These are phyloP conservation scores for Magnaporthiopsis rhizophila DNA, from an alignment of 2,329 filamentous ascomycete genomes.

Conservation along the genomic window DNA sequence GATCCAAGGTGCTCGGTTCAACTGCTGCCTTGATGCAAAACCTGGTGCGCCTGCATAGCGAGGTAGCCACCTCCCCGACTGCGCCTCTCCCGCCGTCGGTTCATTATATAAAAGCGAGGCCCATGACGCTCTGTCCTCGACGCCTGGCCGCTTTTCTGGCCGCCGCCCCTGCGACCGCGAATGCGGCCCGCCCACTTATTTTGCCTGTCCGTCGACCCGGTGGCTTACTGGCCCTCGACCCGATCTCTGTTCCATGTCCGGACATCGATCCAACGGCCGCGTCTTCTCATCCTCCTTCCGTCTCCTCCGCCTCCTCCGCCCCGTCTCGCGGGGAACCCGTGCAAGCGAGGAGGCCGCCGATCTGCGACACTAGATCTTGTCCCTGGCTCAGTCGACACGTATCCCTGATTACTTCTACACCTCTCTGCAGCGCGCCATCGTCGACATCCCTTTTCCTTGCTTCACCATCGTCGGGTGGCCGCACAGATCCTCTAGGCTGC, in stretches of 20 bases:
- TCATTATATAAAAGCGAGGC: background rate
- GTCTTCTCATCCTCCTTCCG: background rate
- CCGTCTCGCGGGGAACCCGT: no score
- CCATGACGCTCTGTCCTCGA: background rate
- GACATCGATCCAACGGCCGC: no score
- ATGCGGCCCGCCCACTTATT: background rate
- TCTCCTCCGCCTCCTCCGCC: background rate
- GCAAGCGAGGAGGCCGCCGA: background rate
- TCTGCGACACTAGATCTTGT: background rate
- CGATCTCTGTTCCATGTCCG: no score
- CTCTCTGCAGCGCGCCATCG: background rate
- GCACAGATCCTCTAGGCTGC: background rate
- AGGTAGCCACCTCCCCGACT: background rate
- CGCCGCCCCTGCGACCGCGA: background rate
- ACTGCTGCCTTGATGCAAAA: background rate
- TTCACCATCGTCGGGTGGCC: no score
- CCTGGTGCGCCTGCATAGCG: no score
- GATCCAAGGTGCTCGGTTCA: background rate
- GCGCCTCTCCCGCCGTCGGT: background rate
- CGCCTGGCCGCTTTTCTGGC: slow-evolving; percentile 6
- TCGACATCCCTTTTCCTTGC: background rate
- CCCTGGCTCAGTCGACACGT: no score
- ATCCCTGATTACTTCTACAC: no score
- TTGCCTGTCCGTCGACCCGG: background rate
- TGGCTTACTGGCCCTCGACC: background rate